Base-by-base conservation (phyloP, 2,329 filamentous ascomycete species). In the Fonsecaea monophora region DNA sequence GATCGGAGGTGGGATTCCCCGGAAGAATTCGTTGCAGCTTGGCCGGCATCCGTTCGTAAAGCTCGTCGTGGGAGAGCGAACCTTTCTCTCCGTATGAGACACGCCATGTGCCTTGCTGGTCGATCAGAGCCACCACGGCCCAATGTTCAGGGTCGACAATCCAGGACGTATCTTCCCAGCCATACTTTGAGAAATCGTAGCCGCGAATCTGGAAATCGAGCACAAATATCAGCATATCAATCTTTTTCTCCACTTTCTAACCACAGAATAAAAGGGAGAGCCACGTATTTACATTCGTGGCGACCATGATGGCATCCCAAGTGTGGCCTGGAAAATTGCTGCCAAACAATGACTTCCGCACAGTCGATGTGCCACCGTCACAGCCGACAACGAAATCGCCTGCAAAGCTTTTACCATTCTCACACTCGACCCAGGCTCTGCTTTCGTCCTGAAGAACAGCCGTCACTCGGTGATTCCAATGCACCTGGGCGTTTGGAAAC, bases 141-240 rank as follows among this genome's bases (percentile, higher is more conserved):
- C 86, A 89, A 71, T 89, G 80, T n/a, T 85, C 82, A 0, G 86
- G 87, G 69, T 90, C 82, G 37, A 89, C 80, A 68, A 88, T 85
- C 74, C 88, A 89, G 74, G 66, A 59, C 3, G 30, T 42, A n/a
- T 65, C 66, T 4, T 32, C 40, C 53, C 48, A 70, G 32, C 60
- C 63, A 21, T 9, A n/a, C 35, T 68, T 68, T 6, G 64, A 66
- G 40, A 70, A 66, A 38, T 53, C 66, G 40, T 53, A 40, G 38
- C 38, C 38, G 5, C 50, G 30, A 18, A 53, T 53, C 50, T 53
- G 50, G 50, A 37, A n/a, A 21, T 34, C 35, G 34, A 15, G 2
- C n/a, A 32, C 30, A 40, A 40, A 40, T 15, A 40, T 40, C 38
- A 40, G 38, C 38, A 15, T 40, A 40, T 40, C 38, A 40, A 15